Conservation (phyloP, 176 grass and related monocot species). For the Alopecurus myosuroides region DNA sequence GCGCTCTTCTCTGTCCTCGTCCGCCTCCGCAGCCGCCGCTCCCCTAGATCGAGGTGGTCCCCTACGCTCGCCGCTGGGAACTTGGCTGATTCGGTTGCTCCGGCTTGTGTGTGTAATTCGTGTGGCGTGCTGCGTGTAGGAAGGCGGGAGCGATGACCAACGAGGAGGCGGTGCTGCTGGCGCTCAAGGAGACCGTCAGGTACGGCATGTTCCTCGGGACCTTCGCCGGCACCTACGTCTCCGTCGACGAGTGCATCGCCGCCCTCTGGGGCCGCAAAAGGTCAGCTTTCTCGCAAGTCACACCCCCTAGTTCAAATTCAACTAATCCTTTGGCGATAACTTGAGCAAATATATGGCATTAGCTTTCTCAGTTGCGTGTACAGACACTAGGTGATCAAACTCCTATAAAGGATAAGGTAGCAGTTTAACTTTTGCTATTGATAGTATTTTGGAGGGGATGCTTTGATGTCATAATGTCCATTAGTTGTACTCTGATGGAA, state of each 20-base stretch:
- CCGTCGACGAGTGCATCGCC: conserved; percentile 83
- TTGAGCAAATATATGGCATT: not conserved
- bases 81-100: not conserved
- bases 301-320: not conserved
- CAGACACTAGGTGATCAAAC: not conserved
- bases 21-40: conserved; percentile 76
- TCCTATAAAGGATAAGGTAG: not conserved
- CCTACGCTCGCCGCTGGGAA: not conserved
- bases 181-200: conserved; percentile 81
- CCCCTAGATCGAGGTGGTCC: conserved; percentile 53
- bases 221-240: conserved; percentile 90
- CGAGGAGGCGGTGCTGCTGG: conserved; percentile 59
- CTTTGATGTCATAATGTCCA: not conserved
- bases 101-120: not conserved
- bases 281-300: conserved; percentile 27
- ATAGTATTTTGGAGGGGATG: not conserved
- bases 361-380: not conserved
- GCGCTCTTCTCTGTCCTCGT: conserved; percentile 84
- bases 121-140: conserved; percentile 37
- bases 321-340: not conserved
- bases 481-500: not conserved
- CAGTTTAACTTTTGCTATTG: not conserved
- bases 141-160: conserved; percentile 73
- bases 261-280: conserved; percentile 76
- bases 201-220: conserved; percentile 91